Base-by-base conservation (phyloP, 202 grass and related monocot species). In the Thinopyrum obtusiflorum region DNA sequence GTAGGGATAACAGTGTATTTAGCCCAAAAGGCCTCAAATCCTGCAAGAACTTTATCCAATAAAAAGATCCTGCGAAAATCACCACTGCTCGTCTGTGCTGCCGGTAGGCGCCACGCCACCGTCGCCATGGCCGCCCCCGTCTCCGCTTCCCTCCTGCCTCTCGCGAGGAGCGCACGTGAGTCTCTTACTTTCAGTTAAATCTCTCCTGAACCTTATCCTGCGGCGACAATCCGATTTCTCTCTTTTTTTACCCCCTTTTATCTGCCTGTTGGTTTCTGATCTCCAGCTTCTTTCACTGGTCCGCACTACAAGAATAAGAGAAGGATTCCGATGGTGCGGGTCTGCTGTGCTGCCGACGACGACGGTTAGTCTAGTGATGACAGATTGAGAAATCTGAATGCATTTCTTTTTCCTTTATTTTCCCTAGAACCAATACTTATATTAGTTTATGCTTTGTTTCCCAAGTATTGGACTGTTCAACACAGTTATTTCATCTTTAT, bases 351-450 rank as follows among this genome's bases (percentile, higher is more conserved):
- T 57, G 65, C 79, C 77, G 88, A 82, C 5, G 64, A 78, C 53
- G 71, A 89, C 82, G 88, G 88, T 89, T 36, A 72, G 78, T 82
- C 28, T 74, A 31, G 29, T 67, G 75, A 35, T 47, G 63, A 24
- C 40, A 59, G 59, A 74, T 59, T 33, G 44, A 25, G 17, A 40
- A 65, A 18, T 33, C 4, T 25, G 7, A 49, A 74, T 49, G 24
- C 44, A 74, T 14, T 49, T 74, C 24, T 3, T 28, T 42, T 47
- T 28, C 24, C 25, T 53, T 75, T 51, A 75, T 76, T 76, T 73
- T 73, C 23, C 69, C 18, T 51, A 29, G 71, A 74, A 73, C 8
- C 26, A 49, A 9, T 18, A 49, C 42, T 73, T 47, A 73, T 25
- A 49, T 47, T 53, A 15, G 13, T 11, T 74, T 29, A 27, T 49